Percentiles rank a stretch among this genome's conserved stretches.
These are phyloP conservation scores for Oryza rufipogon DNA, from an alignment of 176 grass and related monocot genomes.

Conservation along the genomic window DNA sequence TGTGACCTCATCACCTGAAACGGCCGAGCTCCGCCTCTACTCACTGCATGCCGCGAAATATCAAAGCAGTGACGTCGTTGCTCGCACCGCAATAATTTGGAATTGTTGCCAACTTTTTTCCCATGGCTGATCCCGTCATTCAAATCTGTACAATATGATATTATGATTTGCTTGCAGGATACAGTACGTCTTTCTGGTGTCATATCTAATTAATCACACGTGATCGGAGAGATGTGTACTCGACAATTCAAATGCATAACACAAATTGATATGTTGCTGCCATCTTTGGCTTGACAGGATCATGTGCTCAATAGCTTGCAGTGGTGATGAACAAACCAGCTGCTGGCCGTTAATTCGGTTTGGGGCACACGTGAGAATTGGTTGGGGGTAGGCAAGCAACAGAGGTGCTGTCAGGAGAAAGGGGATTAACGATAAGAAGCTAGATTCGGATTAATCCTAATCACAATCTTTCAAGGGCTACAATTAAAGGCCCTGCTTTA, in stretches of 20 bases:
- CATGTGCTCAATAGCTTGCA: background rate
- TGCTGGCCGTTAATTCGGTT: conserved; percentile 40
- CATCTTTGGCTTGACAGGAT: background rate
- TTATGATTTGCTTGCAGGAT: background rate
- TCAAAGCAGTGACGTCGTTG: background rate
- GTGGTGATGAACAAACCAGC: background rate
- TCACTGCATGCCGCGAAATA: background rate
- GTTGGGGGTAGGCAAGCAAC: conserved; percentile 1
- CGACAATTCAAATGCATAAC: background rate
- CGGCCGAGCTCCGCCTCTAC: background rate
- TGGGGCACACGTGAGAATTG: conserved; percentile 25
- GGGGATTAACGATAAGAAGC: conserved; percentile 15
- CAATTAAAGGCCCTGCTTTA: background rate
- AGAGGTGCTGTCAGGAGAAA: background rate
- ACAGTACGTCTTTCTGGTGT: background rate
- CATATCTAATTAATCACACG: background rate
- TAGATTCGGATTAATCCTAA: conserved; percentile 32
- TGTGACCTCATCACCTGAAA: conserved; percentile 7
- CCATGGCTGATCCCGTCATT: background rate
- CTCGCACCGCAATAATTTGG: background rate
- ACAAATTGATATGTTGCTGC: background rate
- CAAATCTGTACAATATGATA: background rate
- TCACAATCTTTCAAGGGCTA: background rate
- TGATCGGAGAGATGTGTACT: background rate
- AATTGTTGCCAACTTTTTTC: background rate